Conservation (phyloP, 2,329 filamentous ascomycete genomes). For the Raffaelea ambrosiae region DNA sequence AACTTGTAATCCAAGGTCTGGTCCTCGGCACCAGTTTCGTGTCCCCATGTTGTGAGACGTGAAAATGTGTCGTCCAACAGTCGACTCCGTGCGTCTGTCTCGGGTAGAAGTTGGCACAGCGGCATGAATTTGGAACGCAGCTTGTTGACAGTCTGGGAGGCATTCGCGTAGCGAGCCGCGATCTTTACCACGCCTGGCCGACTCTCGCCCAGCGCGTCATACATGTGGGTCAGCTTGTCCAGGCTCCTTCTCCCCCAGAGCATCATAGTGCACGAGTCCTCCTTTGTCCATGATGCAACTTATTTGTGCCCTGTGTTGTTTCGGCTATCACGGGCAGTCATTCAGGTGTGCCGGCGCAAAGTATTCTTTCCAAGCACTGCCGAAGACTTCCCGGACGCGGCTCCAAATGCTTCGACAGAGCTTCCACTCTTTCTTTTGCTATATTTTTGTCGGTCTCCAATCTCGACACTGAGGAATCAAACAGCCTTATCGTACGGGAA, state of each 20-base stretch:
- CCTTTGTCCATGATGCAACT: too few relatives aligned
- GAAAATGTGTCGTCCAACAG: conserved; percentile 8
- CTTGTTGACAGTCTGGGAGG: conserved; percentile 8
- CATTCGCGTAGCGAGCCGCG: conserved; percentile 11
- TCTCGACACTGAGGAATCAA: neutral
- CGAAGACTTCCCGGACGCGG: too few relatives aligned
- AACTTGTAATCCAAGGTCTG: conserved; percentile 11
- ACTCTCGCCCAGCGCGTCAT: conserved; percentile 8
- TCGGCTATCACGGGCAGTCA: too few relatives aligned
- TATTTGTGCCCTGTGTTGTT: too few relatives aligned
- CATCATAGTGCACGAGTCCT: too few relatives aligned
- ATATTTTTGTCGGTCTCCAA: too few relatives aligned
- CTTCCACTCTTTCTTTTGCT: too few relatives aligned
- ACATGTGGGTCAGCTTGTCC: conserved; percentile 11
- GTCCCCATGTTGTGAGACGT: conserved; percentile 10
- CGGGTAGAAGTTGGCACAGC: conserved; percentile 4
- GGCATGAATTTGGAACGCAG: conserved; percentile 6
- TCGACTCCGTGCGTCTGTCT: conserved; percentile 1
- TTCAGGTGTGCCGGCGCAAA: too few relatives aligned
- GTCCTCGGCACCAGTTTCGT: conserved; percentile 10
- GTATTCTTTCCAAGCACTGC: too few relatives aligned
- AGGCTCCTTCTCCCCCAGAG: neutral
- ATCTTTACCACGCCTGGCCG: conserved; percentile 6
- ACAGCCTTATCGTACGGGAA: neutral
- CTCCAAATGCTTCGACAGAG: too few relatives aligned